A percentile compares a stretch with the other conserved stretches of the same genome.
These are phyloP conservation scores for Hypoxylon sp. DNA, from an alignment of 2,329 filamentous ascomycete species.

Conservation along the genomic window DNA sequence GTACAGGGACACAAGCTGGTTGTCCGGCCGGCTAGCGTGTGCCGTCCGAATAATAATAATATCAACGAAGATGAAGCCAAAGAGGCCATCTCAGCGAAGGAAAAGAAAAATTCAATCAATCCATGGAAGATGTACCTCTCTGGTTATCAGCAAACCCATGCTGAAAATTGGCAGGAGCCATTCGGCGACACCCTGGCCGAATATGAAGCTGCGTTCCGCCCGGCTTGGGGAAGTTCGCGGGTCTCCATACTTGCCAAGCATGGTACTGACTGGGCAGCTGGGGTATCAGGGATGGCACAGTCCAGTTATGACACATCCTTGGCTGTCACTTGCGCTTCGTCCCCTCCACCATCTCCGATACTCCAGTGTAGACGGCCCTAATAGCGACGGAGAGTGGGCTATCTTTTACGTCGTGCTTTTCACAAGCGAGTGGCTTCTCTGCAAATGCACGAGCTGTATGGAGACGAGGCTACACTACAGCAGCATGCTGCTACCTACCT, in stretches of 20 bases:
- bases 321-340: slow-evolving; percentile 35
- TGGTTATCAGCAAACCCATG: slow-evolving; percentile 26
- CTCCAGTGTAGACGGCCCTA: slow-evolving; percentile 34
- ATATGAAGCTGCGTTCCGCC: slow-evolving; percentile 37
- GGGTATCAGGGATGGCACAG: slow-evolving; percentile 42
- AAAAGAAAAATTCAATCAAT: neutral
- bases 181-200: slow-evolving; percentile 41
- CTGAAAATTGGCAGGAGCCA: slow-evolving; percentile 30
- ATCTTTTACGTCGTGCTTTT: slow-evolving; percentile 17
- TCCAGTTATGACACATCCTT: slow-evolving; percentile 37
- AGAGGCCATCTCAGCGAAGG: slow-evolving; percentile 11
- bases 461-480: slow-evolving; percentile 38
- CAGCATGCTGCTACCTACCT: slow-evolving; percentile 27
- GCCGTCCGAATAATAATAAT: slow-evolving; percentile 7
- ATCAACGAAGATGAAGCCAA: slow-evolving; percentile 18
- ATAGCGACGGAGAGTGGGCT: slow-evolving; percentile 23
- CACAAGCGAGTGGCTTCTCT: slow-evolving; percentile 25
- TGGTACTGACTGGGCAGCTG: slow-evolving; percentile 32
- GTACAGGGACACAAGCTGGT: slow-evolving; percentile 9
- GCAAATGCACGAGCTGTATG: slow-evolving; percentile 27
- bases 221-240: slow-evolving; percentile 38
- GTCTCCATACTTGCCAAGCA: slow-evolving; percentile 42
- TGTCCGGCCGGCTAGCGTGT: slow-evolving; percentile 2
- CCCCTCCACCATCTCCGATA: slow-evolving; percentile 33
- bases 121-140: slow-evolving; percentile 13